A percentile compares a stretch with the other conserved stretches of the same genome.
These are phyloP conservation scores for Powellomyces hirtus DNA, from an alignment of 192 early-diverging fungal genomes.

Conservation along the genomic window DNA sequence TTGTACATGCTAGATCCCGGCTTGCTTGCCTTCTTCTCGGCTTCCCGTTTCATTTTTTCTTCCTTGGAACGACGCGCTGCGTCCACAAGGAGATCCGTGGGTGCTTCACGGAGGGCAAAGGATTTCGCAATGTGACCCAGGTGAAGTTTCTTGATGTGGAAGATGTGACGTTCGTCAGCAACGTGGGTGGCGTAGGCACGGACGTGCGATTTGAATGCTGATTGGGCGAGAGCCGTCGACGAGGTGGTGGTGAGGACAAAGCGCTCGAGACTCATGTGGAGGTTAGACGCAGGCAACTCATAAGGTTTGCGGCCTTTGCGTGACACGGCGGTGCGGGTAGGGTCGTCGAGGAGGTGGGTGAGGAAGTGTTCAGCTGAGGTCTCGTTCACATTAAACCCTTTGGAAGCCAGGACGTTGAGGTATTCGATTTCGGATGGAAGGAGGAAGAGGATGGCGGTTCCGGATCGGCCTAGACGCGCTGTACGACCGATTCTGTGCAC, in stretches of 20 bases:
- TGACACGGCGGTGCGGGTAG: neutral
- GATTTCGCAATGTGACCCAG: constrained; percentile 95
- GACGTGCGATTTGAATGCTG: constrained; percentile 84
- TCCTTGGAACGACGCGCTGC: constrained; percentile 10
- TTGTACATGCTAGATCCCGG: constrained; percentile 29
- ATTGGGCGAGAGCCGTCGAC: constrained; percentile 37
- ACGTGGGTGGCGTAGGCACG: constrained; percentile 94
- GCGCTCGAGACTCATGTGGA: constrained; percentile 70
- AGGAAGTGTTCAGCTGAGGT: neutral
- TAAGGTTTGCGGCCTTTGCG: constrained; percentile 31
- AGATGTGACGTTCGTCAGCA: constrained; percentile 80
- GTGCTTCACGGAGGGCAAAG: constrained; percentile 94
- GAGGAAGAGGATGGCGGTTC: constrained; percentile 82
- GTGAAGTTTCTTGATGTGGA: constrained; percentile 93
- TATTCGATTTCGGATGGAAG: constrained; percentile 78
- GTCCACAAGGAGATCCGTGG: constrained; percentile 33
- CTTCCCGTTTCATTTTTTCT: constrained; percentile 14
- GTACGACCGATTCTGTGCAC: constrained; percentile 97
- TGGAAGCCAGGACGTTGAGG: constrained; percentile 68
- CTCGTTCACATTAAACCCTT: constrained; percentile 62
- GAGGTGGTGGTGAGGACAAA: constrained; percentile 55
- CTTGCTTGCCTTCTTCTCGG: constrained; percentile 24
- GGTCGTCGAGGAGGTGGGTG: constrained; percentile 11
- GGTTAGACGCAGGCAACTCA: constrained; percentile 52
- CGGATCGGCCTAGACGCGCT: constrained; percentile 87